Base-by-base conservation (phyloP, 495 filamentous ascomycete genomes). In the Penicillium goetzii region DNA sequence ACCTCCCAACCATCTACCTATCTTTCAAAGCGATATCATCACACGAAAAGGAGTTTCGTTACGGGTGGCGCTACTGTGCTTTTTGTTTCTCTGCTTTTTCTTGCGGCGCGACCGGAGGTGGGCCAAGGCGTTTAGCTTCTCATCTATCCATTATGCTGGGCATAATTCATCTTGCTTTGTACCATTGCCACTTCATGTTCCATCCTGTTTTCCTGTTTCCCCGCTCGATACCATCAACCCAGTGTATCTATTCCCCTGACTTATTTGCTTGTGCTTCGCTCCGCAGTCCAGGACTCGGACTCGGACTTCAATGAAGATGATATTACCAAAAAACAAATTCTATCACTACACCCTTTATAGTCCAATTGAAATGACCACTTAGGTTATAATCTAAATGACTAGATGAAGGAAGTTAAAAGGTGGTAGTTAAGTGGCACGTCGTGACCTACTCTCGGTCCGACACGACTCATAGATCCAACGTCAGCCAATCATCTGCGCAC, bases 101-200 rank as follows among this genome's bases (percentile, higher is more conserved):
- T 36, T n/a, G 45, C 45, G 62, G 53, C 56, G 54, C 33, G 40
- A 49, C 19, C 30, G 53, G 55, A 54, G 19, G 52, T 23, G 34
- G 53, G 61, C 43, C 43, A 61, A 61, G 62, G 65, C 57, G 61
- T 53, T 56, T 61, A 53, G 52, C 25, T 62, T 61, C 59, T 55
- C 19, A 55, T 38, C 52, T 41, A 52, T 62, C 53, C 43, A 62
- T 64, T 72, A 70, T 72, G 69, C 64, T 70, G 69, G 59, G 50
- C 69, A 72, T 72, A 65, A 63, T 52, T 41, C 33, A 47, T 55
- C 6, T 23, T 34, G 30, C n/a, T 55, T 38, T 51, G 47, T 51
- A 51, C 8, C 47, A 50, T 50, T 5, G 12, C 2, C 47, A 15
- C 14, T 49, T 56, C 56, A 38, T 40, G 43, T 17, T 43, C 36